phyloP scores from a whole-genome alignment of 495 filamentous ascomycete species.

The Chlorociboria aeruginascens region DNA sequence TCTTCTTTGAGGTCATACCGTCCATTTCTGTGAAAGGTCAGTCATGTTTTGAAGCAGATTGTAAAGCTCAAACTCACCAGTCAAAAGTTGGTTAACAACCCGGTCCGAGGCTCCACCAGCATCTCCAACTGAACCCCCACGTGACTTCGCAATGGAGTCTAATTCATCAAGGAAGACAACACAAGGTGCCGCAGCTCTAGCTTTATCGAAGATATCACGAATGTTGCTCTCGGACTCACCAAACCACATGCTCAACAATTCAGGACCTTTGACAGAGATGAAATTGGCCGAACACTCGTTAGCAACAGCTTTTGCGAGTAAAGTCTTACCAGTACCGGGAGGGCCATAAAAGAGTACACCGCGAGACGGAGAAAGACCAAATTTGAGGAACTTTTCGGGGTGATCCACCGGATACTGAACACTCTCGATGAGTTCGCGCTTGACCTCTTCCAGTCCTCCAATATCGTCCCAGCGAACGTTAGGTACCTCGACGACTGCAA shows the following conservation, averaged over 20 bases:
- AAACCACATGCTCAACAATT: conserved; percentile 99
- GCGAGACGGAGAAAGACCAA: conserved; percentile 92
- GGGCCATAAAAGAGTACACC: conserved; percentile 98
- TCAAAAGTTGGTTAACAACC: conserved; percentile 98
- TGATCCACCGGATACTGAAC: conserved; percentile 99
- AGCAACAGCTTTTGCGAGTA: conserved; percentile 97
- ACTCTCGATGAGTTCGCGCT: conserved; percentile 98
- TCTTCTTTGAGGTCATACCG: conserved; percentile 99
- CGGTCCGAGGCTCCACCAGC: conserved; percentile 97
- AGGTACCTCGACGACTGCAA: conserved; percentile 96
- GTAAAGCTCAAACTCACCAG: conserved; percentile 48
- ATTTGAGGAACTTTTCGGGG: conserved; percentile 99
- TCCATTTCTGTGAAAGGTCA: conserved; percentile 75
- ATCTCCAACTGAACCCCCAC: conserved; percentile 94
- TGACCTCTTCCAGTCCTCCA: conserved; percentile 95
- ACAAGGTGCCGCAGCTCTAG: conserved; percentile 93
- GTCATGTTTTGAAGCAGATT: conserved; percentile 14
- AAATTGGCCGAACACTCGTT: conserved; percentile 99
- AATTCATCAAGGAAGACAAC: conserved; percentile 98
- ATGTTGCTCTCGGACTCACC: conserved; percentile 99
- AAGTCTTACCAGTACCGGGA: conserved; percentile 98
- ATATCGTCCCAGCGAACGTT: conserved; percentile 99
- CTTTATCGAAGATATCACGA: conserved; percentile 99
- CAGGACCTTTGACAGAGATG: conserved; percentile 97
- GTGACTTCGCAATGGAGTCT: conserved; percentile 98